Percentiles rank a stretch among this genome's conserved stretches.
Conservation (phyloP, 306 rosid species). For the Vigna unguiculata region DNA sequence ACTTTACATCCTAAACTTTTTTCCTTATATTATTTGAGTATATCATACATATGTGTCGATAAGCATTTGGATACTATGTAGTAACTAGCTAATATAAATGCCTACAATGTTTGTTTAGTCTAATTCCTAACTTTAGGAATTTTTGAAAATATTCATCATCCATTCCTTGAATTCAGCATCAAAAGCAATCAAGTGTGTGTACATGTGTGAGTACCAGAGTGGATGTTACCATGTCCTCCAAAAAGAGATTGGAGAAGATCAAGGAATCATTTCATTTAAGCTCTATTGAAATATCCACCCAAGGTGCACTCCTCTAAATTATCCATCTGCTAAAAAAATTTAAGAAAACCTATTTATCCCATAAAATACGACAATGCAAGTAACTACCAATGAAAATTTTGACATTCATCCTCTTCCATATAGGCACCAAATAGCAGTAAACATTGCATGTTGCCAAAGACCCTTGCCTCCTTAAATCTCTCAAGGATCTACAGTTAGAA, state of each 20-base stretch:
- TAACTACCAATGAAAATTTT: background rate
- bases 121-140: slow-evolving; percentile 12
- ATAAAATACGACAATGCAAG: slow-evolving; percentile 14
- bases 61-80: slow-evolving; percentile 5
- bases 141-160: slow-evolving; percentile 5
- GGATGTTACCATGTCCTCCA: background rate
- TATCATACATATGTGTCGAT: slow-evolving; percentile 8
- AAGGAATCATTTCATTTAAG: background rate
- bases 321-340: slow-evolving; percentile 10
- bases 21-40: slow-evolving; percentile 16
- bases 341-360: slow-evolving; percentile 16
- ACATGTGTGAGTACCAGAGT: too few relatives aligned
- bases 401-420: slow-evolving; percentile 2
- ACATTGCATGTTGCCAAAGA: slow-evolving; percentile 6
- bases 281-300: background rate
- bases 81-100: background rate
- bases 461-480: slow-evolving; percentile 18
- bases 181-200: slow-evolving; percentile 2
- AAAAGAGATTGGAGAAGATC: background rate
- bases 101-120: background rate
- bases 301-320: background rate
- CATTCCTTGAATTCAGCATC: slow-evolving; percentile 10
- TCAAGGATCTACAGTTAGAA: background rate
- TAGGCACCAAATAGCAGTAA: background rate
- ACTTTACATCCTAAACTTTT: slow-evolving; percentile 14